Conservation (phyloP, 2,329 filamentous ascomycete species). For the Seiridium cupressi region DNA sequence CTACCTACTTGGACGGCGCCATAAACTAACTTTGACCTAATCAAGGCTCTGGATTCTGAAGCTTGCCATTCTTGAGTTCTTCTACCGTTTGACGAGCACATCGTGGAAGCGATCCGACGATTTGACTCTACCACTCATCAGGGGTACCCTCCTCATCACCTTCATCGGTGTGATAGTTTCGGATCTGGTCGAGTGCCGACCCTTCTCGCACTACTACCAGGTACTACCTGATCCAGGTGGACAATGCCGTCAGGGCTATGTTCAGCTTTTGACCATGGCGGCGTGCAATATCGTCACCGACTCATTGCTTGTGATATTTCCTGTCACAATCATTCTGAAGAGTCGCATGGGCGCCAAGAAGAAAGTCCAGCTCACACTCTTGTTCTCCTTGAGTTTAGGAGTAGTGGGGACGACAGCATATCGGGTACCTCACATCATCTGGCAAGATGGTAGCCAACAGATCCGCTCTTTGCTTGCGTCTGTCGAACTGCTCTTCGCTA, state of each 20-base stretch:
- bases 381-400: slow-evolving; percentile 83
- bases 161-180: slow-evolving; percentile 80
- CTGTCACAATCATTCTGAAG: slow-evolving; percentile 80
- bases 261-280: slow-evolving; percentile 88
- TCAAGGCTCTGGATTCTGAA: slow-evolving; percentile 90
- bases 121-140: slow-evolving; percentile 66
- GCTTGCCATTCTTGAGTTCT: slow-evolving; percentile 85
- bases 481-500: slow-evolving; percentile 85
- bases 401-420: slow-evolving; percentile 79
- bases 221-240: slow-evolving; percentile 83
- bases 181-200: slow-evolving; percentile 79
- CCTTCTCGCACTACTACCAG: slow-evolving; percentile 75
- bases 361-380: slow-evolving; percentile 73
- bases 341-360: slow-evolving; percentile 75
- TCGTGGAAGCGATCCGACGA: slow-evolving; percentile 81
- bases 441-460: slow-evolving; percentile 71
- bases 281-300: slow-evolving; percentile 86
- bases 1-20: too few species aligned
- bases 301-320: slow-evolving; percentile 81
- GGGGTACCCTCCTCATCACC: slow-evolving; percentile 73
- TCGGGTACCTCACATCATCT: slow-evolving; percentile 76
- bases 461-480: slow-evolving; percentile 87
- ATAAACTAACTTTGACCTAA: background rate
- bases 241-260: slow-evolving; percentile 81
- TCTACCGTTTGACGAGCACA: slow-evolving; percentile 78